A percentile compares a stretch with the other conserved stretches of the same genome.
phyloP scores from a whole-genome alignment of 2,329 filamentous ascomycete genomes.

The Daldinia sp. region DNA sequence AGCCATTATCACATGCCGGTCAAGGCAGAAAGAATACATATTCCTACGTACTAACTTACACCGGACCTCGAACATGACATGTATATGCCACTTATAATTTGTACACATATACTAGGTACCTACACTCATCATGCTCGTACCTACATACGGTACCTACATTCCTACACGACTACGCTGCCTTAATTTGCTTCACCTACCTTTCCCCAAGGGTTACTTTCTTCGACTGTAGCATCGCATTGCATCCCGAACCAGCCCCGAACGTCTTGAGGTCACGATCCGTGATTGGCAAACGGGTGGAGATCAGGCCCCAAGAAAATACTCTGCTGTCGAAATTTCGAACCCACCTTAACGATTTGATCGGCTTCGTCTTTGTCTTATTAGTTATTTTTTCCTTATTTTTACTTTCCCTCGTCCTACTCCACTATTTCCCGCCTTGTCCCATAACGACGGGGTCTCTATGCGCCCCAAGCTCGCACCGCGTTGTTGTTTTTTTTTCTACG shows the following conservation, averaged over 20 bases:
- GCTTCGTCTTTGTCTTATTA: background rate
- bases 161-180: background rate
- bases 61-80: background rate
- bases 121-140: too few relatives aligned
- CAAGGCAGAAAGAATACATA: background rate
- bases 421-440: constrained; percentile 31
- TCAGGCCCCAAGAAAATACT: constrained; percentile 24
- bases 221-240: constrained; percentile 32
- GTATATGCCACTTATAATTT: background rate
- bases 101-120: constrained; percentile 7
- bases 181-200: constrained; percentile 3
- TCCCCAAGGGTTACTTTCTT: constrained; percentile 1
- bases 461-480: constrained; percentile 4
- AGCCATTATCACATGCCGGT: constrained; percentile 26
- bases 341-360: constrained; percentile 8
- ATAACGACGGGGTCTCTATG: constrained; percentile 4
- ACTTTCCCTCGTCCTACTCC: constrained; percentile 13
- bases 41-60: background rate
- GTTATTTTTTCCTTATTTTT: constrained; percentile 7
- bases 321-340: constrained; percentile 4
- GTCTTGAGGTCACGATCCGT: constrained; percentile 28
- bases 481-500: constrained; percentile 10
- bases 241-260: constrained; percentile 35
- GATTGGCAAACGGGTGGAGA: constrained; percentile 29
- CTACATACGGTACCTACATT: background rate